Base-by-base conservation (phyloP, 1,139 yeast species). In the Neolecta irregularis region DNA sequence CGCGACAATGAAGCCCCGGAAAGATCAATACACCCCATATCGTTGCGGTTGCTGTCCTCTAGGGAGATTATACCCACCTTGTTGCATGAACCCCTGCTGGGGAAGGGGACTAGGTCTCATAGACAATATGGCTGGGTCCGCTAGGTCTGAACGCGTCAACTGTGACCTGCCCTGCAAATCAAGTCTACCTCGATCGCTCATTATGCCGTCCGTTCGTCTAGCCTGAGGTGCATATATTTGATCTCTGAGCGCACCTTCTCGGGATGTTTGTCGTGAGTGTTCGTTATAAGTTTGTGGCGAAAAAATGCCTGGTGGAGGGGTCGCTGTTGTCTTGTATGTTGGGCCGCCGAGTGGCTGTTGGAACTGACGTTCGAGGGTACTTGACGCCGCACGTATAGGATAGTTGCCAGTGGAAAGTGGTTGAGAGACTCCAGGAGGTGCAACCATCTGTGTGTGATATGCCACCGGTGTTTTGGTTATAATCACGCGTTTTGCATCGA, bases 231-330 rank as follows among this genome's bases (percentile, higher is more conserved):
- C 24, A 22, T 11, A n/a, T 3, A n/a, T 11, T 3, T 11, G 11
- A 11, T n/a, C 11, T 11, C 11, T n/a, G 11, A 22, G 24, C 9
- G 9, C 24, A 22, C 24, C 24, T 3, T n/a, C 9, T 11, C 11
- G 24, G 11, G 24, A n/a, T 3, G 24, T 11, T n/a, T 11, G 9
- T 22, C 24, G 11, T n/a, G 11, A n/a, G 11, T n/a, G 24, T 3
- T 22, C 11, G 11, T 22, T n/a, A n/a, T 22, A 11, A n/a, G 9
- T n/a, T 11, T 18, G 12, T 17, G 30, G 35, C n/a, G 36, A 19
- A 31, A n/a, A 25, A 4, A 33, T 15, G 4, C 34, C 37, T 3
- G 37, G 28, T 3, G 35, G 57, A 3, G 55, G 53, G 4, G 50
- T 44, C 22, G 54, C 41, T 4, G 48, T 36, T 6, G 46, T 38